These are phyloP conservation scores for Spirogloea muscicola DNA, from an alignment of 139 green algal species.

Conservation along the genomic window DNA sequence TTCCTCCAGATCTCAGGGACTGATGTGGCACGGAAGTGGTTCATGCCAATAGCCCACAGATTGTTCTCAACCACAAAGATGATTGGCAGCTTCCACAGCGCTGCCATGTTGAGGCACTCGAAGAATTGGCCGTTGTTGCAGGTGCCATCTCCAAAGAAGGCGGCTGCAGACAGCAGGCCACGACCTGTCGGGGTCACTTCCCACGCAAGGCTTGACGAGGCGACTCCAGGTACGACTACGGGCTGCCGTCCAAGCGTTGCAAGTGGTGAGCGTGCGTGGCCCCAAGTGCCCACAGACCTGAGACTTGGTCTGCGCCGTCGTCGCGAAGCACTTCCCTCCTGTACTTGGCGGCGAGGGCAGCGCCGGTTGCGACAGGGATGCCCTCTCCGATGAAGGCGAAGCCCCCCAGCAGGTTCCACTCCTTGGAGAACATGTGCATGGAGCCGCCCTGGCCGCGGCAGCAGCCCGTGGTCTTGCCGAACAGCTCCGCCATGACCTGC, in stretches of 20 bases:
- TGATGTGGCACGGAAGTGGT: constrained; percentile 76
- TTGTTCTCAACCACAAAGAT: constrained; percentile 99
- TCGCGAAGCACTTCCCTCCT: constrained; percentile 72
- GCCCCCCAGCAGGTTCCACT: constrained; percentile 85
- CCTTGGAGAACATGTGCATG: constrained; percentile 96
- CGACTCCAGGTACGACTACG: too few relatives aligned
- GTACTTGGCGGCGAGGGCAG: constrained; percentile 89
- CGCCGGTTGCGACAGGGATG: constrained; percentile 90
- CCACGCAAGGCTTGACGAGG: too few relatives aligned
- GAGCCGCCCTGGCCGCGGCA: constrained; percentile 92
- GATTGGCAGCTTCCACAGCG: constrained; percentile 74
- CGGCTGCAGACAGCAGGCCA: constrained; percentile 56
- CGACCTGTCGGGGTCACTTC: too few relatives aligned
- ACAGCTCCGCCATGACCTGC: constrained; percentile 96
- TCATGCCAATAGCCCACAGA: constrained; percentile 97
- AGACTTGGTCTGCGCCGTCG: constrained; percentile 66
- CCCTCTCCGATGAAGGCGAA: constrained; percentile 98
- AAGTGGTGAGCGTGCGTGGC: too few relatives aligned
- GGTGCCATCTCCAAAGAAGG: constrained; percentile 97
- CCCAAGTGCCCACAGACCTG: too few relatives aligned
- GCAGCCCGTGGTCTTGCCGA: constrained; percentile 94
- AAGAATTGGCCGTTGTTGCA: constrained; percentile 96
- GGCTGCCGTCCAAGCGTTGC: too few relatives aligned
- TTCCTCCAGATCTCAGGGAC: constrained; percentile 97
- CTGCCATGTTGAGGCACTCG: constrained; percentile 96